Evolutionary conservation across 1,139 yeast genomes (phyloP), one percentile per base, ranked within the genome.

Genomic region (Zygosaccharomyces sapae): DNA sequence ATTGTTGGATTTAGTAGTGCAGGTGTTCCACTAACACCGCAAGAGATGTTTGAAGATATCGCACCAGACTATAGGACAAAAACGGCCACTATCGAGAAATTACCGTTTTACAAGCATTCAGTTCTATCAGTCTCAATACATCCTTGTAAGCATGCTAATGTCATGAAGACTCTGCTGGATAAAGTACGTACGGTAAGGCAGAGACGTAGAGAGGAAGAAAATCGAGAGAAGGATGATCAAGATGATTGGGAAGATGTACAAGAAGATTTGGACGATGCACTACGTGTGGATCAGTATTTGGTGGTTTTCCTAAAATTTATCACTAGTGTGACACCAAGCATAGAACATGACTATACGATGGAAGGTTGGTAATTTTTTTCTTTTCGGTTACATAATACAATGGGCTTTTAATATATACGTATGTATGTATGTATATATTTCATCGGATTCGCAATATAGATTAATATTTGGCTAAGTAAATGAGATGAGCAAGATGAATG

Each of bases 251-350:
- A 74, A 54, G 71, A 68, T 43, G 56, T 74, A 43, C 56, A 66
- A 37, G 63, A 68, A 8, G 73, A 70, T 24, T 47, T 63, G 5
- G 73, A 72, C 16, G 72, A 71, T 36, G 76, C 79, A 13, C 74
- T 90, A 9, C 74, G 96, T 41, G 97, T 85, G 1, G 98, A 92
- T 65, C 97, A 89, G 62, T 92, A 92, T 63, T 71, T 92, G 57
- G 76, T 92, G 36, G 84, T 90, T 9, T 92, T 92, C 64, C 75
- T 92, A 60, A 94, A 94, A 68, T 92, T 92, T 61, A 90, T 92
- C 48, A 87, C 97, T n/a, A 87, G 97, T 70, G 97, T 94, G 9
- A 90, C 96, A 2, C 99, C 99, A 0, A 96, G 97, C 8, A 89
- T 92, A 48, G 96, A 90, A 67, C 94, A 90, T 67, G 98, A 92